Percentiles rank a stretch among this genome's conserved stretches.
Evolutionary conservation across 176 grass and related monocot species (phyloP).

Genomic region (Calamus simplicifolius): DNA sequence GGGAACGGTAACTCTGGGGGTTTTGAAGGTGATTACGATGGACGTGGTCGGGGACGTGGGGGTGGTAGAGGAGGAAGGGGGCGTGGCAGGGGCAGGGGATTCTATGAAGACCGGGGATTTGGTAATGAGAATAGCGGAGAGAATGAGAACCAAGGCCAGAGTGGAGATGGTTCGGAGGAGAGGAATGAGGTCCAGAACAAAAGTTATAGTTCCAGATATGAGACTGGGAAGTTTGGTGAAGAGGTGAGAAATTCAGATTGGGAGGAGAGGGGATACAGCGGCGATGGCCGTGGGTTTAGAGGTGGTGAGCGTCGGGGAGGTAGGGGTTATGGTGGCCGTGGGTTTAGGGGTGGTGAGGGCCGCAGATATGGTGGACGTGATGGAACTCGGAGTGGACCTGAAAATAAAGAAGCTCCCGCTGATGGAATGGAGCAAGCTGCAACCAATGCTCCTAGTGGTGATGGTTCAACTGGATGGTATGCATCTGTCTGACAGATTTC

Average conservation of each 20-base stretch:
- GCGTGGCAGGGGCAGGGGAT: conserved; percentile 11
- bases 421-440: neutral
- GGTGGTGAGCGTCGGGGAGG: conserved; percentile 1
- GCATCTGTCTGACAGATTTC: neutral
- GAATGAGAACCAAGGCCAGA: neutral
- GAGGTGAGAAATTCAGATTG: neutral
- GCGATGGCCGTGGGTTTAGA: conserved; percentile 3
- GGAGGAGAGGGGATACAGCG: neutral
- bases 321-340: conserved; percentile 3
- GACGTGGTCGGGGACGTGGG: neutral
- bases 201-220: neutral
- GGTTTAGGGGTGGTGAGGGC: neutral
- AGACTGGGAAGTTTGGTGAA: neutral
- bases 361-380: neutral
- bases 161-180: neutral
- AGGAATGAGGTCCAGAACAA: neutral
- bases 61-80: conserved; percentile 14
- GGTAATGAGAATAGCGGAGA: neutral
- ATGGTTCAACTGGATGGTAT: conserved; percentile 16
- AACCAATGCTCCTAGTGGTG: neutral
- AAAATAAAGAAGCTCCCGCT: neutral
- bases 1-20: neutral
- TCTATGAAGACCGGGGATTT: conserved; percentile 7
- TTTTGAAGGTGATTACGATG: conserved; percentile 1
- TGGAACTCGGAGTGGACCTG: neutral